Conservation (phyloP, 805 yeast genomes). For the Yarrowia divulgata region DNA sequence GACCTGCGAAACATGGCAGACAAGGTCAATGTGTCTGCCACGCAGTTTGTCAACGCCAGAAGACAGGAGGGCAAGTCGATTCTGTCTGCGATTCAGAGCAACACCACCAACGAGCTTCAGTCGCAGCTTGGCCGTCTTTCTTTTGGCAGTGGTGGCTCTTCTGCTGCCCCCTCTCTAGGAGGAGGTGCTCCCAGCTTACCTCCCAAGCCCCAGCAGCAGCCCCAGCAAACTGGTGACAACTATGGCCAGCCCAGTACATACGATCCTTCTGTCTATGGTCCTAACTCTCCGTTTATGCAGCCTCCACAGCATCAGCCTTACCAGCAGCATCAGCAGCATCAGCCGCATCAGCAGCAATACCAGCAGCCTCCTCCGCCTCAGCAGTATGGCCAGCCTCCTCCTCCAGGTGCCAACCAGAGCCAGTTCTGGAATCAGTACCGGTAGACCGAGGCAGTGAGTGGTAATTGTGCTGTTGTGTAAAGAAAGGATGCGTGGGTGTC, state of each 20-base stretch:
- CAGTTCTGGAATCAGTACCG: constrained; percentile 36
- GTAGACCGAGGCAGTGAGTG: neutral
- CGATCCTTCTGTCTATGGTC: constrained; percentile 29
- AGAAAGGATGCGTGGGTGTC: too few species aligned
- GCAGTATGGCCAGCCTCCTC: constrained; percentile 15
- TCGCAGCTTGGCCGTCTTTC: constrained; percentile 49
- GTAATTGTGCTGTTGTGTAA: too few species aligned
- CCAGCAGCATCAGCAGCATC: constrained; percentile 1
- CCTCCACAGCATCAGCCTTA: constrained; percentile 1
- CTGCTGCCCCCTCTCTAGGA: neutral
- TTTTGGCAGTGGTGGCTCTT: neutral
- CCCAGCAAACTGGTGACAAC: neutral
- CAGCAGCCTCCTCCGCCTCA: neutral
- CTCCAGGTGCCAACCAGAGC: constrained; percentile 2
- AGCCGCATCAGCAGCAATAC: neutral
- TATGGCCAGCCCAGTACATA: constrained; percentile 17
- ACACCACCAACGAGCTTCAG: constrained; percentile 28
- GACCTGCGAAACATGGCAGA: constrained; percentile 49
- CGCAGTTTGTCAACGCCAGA: constrained; percentile 31
- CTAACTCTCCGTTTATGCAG: constrained; percentile 34
- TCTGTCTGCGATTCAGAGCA: constrained; percentile 13
- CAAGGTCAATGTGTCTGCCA: constrained; percentile 8
- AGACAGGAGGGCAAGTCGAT: constrained; percentile 29
- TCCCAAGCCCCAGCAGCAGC: constrained; percentile 10
- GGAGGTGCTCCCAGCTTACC: constrained; percentile 19